Conservation (phyloP, 179 eudicot genomes). For the Silene vulgaris region DNA sequence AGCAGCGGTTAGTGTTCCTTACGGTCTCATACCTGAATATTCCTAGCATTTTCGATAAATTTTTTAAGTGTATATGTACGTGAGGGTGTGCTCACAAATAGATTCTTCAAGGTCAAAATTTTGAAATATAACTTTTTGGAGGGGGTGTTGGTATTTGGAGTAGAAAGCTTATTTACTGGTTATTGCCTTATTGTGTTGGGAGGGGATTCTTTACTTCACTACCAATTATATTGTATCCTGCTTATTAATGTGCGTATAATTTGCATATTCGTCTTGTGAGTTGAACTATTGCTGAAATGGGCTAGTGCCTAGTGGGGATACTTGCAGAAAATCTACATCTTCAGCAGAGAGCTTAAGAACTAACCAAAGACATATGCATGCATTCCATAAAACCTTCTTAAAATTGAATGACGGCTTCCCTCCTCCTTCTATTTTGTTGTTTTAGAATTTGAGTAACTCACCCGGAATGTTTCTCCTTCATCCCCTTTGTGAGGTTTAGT, state of each 20-base stretch:
- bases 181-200: not conserved
- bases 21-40: not conserved
- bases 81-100: not conserved
- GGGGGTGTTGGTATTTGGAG: not conserved
- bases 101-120: not conserved
- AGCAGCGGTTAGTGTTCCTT: slow-evolving; percentile 60
- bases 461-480: not conserved
- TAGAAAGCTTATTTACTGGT: not conserved
- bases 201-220: not conserved
- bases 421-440: not conserved
- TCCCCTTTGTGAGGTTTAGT: not conserved
- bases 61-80: slow-evolving; percentile 9
- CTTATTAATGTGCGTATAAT: not conserved
- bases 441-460: not conserved
- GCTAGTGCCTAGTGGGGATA: not conserved
- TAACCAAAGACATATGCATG: not conserved
- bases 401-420: not conserved
- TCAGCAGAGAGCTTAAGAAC: not conserved
- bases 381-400: not conserved
- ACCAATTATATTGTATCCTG: not conserved
- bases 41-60: not conserved
- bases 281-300: not conserved
- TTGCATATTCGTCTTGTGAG: not conserved
- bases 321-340: not conserved
- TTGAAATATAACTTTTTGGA: not conserved